Evolutionary conservation across 495 filamentous ascomycete species (phyloP), one percentile per base, ranked within the genome.

Genomic region (Endocarpon pusillum): DNA sequence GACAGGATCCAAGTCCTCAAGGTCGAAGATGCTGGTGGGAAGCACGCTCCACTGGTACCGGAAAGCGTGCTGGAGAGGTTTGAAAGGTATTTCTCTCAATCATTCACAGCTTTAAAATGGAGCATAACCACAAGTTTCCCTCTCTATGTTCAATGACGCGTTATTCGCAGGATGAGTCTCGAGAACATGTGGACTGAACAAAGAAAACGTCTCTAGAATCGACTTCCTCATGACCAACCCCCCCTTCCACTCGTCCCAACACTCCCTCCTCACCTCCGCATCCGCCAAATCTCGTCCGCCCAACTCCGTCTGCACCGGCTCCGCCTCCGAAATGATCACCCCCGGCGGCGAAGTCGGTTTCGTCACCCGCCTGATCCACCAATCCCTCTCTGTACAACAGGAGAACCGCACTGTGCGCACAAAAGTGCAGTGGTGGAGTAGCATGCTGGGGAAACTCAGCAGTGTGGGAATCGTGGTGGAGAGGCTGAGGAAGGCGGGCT

Each of bases 191-290:
- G n/a, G n/a, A n/a, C n/a, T n/a, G n/a, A n/a, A n/a, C n/a, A n/a
- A n/a, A n/a, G n/a, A n/a, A n/a, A n/a, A n/a, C n/a, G n/a, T n/a
- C n/a, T n/a, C n/a, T 14, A 76, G 69, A 3, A 62, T 92, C 22
- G 81, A 94, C 50, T 94, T 96, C 47, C 75, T 71, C 30, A 92
- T 94, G 73, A 85, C 75, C 54, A 97, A 97, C 43, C 89, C 89
- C 1, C 89, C 89, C 0, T 97, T 97, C 57, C 94, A 93, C 58
- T 44, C 64, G 15, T 86, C 81, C 3, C 58, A 64, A 12, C 52
- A 64, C 9, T 81, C 91, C 22, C 71, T 94, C 54, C 38, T 67
- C 1, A 55, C 58, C 7, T 73, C 75, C 0, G 78, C 81, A 0
- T 43, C 57, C 16, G 52, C 62, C 19, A 96, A 94, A 48, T 44